A percentile compares a stretch with the other conserved stretches of the same genome.
Evolutionary conservation across 495 filamentous ascomycete species (phyloP).

Genomic region (Hypoxylon subgilvum): DNA sequence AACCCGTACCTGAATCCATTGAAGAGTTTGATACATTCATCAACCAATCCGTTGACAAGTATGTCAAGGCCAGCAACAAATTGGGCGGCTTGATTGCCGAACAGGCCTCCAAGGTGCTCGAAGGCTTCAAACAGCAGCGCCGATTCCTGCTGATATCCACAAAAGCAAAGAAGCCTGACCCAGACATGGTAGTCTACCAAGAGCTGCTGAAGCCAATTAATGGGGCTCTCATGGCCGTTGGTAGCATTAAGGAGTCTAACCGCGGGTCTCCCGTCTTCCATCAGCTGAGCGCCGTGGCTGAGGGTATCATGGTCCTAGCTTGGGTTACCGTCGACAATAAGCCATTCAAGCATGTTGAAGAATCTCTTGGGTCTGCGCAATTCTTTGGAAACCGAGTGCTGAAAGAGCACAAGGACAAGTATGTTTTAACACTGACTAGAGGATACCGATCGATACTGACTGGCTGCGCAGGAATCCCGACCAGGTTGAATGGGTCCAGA

Average conservation of each 20-base stretch:
- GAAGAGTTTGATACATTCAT: conserved; percentile 87
- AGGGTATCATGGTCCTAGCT: conserved; percentile 81
- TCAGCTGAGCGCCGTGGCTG: conserved; percentile 83
- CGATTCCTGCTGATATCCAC: conserved; percentile 86
- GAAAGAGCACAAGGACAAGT: conserved; percentile 91
- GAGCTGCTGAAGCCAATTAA: conserved; percentile 77
- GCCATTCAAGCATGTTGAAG: conserved; percentile 80
- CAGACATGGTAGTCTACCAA: conserved; percentile 69
- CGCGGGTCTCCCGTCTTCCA: conserved; percentile 71
- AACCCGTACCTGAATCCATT: conserved; percentile 74
- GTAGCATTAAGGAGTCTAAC: conserved; percentile 78
- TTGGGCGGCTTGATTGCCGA: conserved; percentile 80
- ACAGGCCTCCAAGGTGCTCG: conserved; percentile 60
- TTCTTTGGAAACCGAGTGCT: conserved; percentile 92
- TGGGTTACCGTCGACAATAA: conserved; percentile 84
- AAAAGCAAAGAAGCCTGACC: conserved; percentile 89
- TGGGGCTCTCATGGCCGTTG: conserved; percentile 74
- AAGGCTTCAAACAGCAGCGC: conserved; percentile 77
- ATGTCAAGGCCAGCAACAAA: conserved; percentile 75
- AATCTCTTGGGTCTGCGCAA: conserved; percentile 77
- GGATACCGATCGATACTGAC: conserved; percentile 1
- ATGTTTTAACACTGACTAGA: conserved; percentile 32
- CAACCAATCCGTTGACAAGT: conserved; percentile 74
- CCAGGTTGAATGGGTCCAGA: conserved; percentile 83
- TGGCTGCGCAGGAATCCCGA: conserved; percentile 64